phyloP scores from a whole-genome alignment of 2,329 filamentous ascomycete genomes.

The Penicillium sp. region DNA sequence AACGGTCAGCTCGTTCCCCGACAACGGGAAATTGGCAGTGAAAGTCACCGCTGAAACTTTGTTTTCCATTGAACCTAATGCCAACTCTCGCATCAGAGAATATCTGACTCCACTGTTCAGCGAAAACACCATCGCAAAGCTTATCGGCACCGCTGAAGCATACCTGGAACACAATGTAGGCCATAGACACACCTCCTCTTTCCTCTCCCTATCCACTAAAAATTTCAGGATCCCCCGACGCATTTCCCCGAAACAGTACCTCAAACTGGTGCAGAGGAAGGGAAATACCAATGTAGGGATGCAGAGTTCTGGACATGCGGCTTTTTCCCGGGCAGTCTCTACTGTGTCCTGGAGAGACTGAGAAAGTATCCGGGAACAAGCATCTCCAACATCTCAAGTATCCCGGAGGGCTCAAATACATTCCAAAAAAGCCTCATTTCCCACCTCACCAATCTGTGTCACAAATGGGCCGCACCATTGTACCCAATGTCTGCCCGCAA shows the following conservation, averaged over 20 bases:
- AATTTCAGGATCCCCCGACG: not conserved
- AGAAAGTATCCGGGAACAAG: conserved; percentile 3
- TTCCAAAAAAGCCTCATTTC: not conserved
- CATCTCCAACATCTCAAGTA: not conserved
- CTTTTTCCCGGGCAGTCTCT: conserved; percentile 13
- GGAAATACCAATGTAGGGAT: conserved; percentile 12
- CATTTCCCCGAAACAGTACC: conserved; percentile 10
- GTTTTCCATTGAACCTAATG: too few relatives aligned
- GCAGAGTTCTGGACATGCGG: conserved; percentile 18
- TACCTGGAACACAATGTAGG: conserved; percentile 1
- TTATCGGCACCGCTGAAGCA: not conserved
- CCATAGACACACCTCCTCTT: not conserved
- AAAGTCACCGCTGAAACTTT: not conserved
- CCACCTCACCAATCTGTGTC: not conserved
- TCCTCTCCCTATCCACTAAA: not conserved
- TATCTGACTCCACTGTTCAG: not conserved
- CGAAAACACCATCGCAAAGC: conserved; percentile 3
- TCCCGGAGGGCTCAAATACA: not conserved
- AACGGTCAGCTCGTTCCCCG: not conserved
- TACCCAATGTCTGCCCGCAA: conserved; percentile 43
- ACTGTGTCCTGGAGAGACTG: conserved; percentile 4
- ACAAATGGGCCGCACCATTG: conserved; percentile 35
- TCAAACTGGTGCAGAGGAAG: not conserved
- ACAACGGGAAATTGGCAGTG: not conserved
- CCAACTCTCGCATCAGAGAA: not conserved